phyloP scores from a whole-genome alignment of 2,329 filamentous ascomycete genomes.

The Clarireedia hainanense region DNA sequence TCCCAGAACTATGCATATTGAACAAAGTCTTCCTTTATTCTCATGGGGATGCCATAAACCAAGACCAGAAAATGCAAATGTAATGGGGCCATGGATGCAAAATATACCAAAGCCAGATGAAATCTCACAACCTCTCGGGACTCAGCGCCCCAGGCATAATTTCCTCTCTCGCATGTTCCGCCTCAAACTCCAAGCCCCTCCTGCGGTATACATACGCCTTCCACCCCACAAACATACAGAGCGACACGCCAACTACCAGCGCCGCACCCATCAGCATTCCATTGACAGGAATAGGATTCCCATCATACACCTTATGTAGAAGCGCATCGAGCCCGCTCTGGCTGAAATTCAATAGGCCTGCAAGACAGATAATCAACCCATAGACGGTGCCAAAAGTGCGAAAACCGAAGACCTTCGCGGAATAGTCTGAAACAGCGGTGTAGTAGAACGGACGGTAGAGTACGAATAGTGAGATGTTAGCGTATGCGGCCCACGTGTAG shows the following conservation, averaged over 20 bases:
- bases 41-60: no score
- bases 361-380: conserved; percentile 78
- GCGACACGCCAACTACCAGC: conserved; percentile 51
- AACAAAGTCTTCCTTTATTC: no score
- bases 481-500: conserved; percentile 62
- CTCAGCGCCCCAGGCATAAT: conserved; percentile 25
- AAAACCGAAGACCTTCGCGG: conserved; percentile 88
- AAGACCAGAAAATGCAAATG: no score
- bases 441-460: conserved; percentile 86
- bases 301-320: conserved; percentile 63
- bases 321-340: conserved; percentile 74
- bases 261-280: conserved; percentile 55
- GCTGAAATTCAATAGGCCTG: conserved; percentile 75
- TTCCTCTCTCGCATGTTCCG: conserved; percentile 33
- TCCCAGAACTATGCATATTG: no score
- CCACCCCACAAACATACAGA: conserved; percentile 58
- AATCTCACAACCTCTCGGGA: conserved; percentile 18
- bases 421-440: conserved; percentile 82
- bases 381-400: conserved; percentile 92
- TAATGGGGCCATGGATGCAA: no score
- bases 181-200: conserved; percentile 35
- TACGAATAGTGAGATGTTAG: conserved; percentile 71
- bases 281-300: conserved; percentile 73
- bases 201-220: conserved; percentile 32
- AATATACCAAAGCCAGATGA: not conserved